Evolutionary conservation across 2,329 filamentous ascomycete species (phyloP).

Genomic region (Aureobasidium namibiae): DNA sequence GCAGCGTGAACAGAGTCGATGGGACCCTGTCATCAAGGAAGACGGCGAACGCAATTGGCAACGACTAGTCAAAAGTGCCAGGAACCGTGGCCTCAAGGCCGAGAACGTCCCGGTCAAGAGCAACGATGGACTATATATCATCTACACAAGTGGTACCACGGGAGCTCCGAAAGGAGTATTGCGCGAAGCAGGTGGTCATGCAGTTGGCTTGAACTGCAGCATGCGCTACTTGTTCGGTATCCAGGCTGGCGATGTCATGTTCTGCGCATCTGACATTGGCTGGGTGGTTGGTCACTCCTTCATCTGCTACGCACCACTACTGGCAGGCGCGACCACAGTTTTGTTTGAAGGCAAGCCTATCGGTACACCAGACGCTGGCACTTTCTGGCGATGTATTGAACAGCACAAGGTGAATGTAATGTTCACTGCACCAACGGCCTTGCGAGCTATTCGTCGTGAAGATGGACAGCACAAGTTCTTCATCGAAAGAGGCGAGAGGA

Average conservation of each 20-base stretch:
- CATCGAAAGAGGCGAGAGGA: slow-evolving; percentile 52
- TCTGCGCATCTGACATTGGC: slow-evolving; percentile 78
- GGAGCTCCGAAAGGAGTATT: slow-evolving; percentile 76
- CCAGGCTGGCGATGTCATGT: slow-evolving; percentile 72
- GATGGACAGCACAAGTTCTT: slow-evolving; percentile 68
- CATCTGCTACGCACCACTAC: slow-evolving; percentile 80
- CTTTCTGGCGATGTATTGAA: slow-evolving; percentile 79
- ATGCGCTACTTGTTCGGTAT: slow-evolving; percentile 79
- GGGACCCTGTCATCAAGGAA: slow-evolving; percentile 61
- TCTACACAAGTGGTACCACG: slow-evolving; percentile 80
- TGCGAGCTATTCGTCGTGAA: slow-evolving; percentile 79
- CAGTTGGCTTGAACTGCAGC: slow-evolving; percentile 73
- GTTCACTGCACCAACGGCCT: slow-evolving; percentile 80
- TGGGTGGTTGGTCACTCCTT: slow-evolving; percentile 87
- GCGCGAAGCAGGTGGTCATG: slow-evolving; percentile 76
- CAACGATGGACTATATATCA: slow-evolving; percentile 77
- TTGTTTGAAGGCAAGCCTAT: slow-evolving; percentile 92
- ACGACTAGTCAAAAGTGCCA: slow-evolving; percentile 62
- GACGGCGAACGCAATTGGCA: slow-evolving; percentile 73
- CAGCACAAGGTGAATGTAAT: slow-evolving; percentile 78
- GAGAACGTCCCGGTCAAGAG: slow-evolving; percentile 71
- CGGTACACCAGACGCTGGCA: slow-evolving; percentile 77
- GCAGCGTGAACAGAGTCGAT: slow-evolving; percentile 70
- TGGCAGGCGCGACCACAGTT: slow-evolving; percentile 77
- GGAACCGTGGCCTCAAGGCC: slow-evolving; percentile 57